Conservation (phyloP, 805 yeast genomes). For the Yamadazyma insecticola region DNA sequence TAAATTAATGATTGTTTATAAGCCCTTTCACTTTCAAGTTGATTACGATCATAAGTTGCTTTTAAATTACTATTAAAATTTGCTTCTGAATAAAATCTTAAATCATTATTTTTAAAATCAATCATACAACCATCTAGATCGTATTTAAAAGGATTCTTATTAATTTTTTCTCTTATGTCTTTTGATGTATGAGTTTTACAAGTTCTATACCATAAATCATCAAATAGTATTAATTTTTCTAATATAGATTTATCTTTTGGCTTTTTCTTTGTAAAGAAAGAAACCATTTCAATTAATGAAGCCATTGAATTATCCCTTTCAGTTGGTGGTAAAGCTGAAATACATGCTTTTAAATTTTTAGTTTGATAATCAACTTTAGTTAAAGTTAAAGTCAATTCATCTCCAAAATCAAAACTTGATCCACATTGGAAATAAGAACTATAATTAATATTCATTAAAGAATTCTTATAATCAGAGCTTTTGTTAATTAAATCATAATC, state of each 20-base stretch:
- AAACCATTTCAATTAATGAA: neutral
- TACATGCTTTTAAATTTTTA: conserved; percentile 1
- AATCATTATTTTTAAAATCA: conserved; percentile 33
- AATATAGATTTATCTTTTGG: conserved; percentile 1
- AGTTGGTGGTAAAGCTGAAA: conserved; percentile 1
- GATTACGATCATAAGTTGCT: too few species aligned
- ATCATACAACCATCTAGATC: conserved; percentile 24
- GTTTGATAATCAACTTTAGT: conserved; percentile 15
- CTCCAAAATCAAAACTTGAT: conserved; percentile 13
- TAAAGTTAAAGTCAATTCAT: conserved; percentile 14
- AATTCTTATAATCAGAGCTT: conserved; percentile 3
- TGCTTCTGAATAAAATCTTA: too few species aligned
- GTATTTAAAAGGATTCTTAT: conserved; percentile 9
- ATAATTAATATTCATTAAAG: conserved; percentile 10
- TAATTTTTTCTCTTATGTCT: conserved; percentile 4
- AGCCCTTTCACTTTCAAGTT: too few species aligned
- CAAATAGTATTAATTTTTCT: neutral
- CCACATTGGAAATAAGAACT: conserved; percentile 22
- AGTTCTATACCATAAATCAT: neutral
- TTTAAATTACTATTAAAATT: too few species aligned
- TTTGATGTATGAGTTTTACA: conserved; percentile 1
- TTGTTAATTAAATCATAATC: too few species aligned
- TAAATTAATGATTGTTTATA: too few species aligned
- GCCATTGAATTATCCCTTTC: neutral
- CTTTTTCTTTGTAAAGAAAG: conserved; percentile 1